Evolutionary conservation across 768 basidiomycete genomes (phyloP), one percentile per base, ranked within the genome.

Genomic region (Harrya chromipes): DNA sequence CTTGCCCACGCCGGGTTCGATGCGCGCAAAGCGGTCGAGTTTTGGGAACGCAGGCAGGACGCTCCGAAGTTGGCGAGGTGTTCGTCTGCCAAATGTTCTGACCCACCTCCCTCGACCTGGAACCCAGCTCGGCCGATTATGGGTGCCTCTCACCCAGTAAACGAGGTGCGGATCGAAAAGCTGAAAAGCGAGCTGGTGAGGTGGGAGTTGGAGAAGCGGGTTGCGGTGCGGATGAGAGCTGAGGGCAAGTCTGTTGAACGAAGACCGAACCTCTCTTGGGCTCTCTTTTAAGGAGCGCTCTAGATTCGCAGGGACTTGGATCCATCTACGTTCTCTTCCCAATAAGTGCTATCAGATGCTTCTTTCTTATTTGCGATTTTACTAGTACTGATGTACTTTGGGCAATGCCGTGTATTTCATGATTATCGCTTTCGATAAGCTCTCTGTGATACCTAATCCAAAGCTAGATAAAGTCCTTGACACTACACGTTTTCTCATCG

Each of bases 1-100:
- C 81, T 99, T 31, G 92, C 94, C 0, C 81, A 92, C 63, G 87
- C 94, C 0, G 91, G 93, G 6, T 97, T 88, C 62, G 91, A 97
- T 70, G 89, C 94, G 3, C 81, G 85, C 31, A 73, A 75, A 40
- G 90, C 95, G 7, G 76, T 94, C 38, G 73, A 70, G 13, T 95
- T 97, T 65, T 97, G 94, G 90, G 83, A 91, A 62, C 67, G 72
- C 36, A 75, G 83, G 40, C 67, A 73, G 20, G 70, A 73, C 20
- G 8, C 51, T 1, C 44, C 53, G 7, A 49, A 50, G 38, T 49
- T 46, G n/a, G 48, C 54, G 13, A 53, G 61, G 9, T 67, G 61
- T 40, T 59, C 62, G 20, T 58, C 60, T 1, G 53, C 56, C 33
- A 46, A 49, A 6, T 31, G 23, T 20, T 38, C 58, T 4, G 57